Conservation (phyloP, 768 basidiomycete species). For the Suillus subalutaceus region DNA sequence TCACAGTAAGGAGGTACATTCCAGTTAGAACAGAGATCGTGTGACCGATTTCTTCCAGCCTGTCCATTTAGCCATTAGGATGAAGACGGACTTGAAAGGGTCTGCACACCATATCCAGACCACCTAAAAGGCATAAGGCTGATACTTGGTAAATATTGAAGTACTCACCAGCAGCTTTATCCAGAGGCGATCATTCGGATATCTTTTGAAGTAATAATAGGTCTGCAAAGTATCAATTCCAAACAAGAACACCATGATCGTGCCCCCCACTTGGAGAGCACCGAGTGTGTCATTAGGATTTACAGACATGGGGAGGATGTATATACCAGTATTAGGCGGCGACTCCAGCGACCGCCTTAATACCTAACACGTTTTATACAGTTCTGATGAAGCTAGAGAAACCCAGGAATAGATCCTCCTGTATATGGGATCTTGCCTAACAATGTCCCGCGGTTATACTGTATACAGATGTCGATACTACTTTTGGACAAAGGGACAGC, state of each 20-base stretch:
- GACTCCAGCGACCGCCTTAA: neutral
- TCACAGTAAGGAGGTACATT: slow-evolving; percentile 27
- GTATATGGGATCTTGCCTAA: neutral
- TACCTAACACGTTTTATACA: neutral
- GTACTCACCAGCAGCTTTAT: slow-evolving; percentile 24
- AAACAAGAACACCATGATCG: slow-evolving; percentile 27
- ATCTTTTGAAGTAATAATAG: slow-evolving; percentile 25
- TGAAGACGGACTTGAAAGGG: neutral
- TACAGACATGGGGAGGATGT: neutral
- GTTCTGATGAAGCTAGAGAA: neutral
- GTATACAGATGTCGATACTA: neutral
- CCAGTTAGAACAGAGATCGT: slow-evolving; percentile 23
- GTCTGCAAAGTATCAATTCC: slow-evolving; percentile 29
- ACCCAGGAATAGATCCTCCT: neutral
- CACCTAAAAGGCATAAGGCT: slow-evolving; percentile 15
- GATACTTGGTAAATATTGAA: neutral
- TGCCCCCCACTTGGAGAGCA: slow-evolving; percentile 29
- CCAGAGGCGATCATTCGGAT: slow-evolving; percentile 22
- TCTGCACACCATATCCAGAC: slow-evolving; percentile 8
- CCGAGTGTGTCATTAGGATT: slow-evolving; percentile 13
- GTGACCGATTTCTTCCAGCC: slow-evolving; percentile 25
- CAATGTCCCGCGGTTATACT: neutral
- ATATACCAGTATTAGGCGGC: neutral
- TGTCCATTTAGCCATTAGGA: neutral
- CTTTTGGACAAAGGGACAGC: neutral